phyloP scores from a whole-genome alignment of 371 early-diverging fungal species.

The Actinomortierella wolfii region DNA sequence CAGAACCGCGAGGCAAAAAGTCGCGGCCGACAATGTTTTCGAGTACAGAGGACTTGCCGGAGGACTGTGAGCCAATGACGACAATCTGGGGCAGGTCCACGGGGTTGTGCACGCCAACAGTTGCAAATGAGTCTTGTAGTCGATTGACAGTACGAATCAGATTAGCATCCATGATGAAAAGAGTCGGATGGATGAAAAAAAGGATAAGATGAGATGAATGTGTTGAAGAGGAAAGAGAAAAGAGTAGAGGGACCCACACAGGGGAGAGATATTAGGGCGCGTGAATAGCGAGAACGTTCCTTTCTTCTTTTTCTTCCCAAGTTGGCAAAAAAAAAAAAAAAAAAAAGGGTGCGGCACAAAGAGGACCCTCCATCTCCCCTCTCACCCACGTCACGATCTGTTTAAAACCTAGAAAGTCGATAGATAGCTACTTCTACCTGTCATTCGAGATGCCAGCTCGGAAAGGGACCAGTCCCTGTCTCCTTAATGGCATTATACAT shows the following conservation, averaged over 20 bases:
- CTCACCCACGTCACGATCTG: not conserved
- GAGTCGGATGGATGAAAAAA: not conserved
- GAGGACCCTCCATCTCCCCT: not conserved
- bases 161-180: slow-evolving; percentile 53
- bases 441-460: too few relatives aligned
- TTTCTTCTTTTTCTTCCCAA: too few relatives aligned
- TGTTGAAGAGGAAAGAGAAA: not conserved
- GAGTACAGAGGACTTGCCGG: slow-evolving; percentile 98
- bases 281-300: too few relatives aligned
- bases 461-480: not conserved
- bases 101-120: slow-evolving; percentile 95
- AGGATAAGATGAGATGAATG: not conserved
- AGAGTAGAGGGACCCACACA: not conserved
- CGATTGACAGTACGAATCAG: slow-evolving; percentile 79
- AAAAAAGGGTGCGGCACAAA: not conserved
- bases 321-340: not conserved
- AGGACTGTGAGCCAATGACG: slow-evolving; percentile 97
- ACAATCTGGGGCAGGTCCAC: slow-evolving; percentile 99
- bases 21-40: slow-evolving; percentile 99
- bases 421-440: too few relatives aligned
- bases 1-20: slow-evolving; percentile 97
- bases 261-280: too few relatives aligned
- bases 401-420: too few relatives aligned
- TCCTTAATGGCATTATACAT: too few relatives aligned
- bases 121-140: slow-evolving; percentile 96